phyloP scores from a whole-genome alignment of 257 asterid genomes.

The Nicotiana knightiana region DNA sequence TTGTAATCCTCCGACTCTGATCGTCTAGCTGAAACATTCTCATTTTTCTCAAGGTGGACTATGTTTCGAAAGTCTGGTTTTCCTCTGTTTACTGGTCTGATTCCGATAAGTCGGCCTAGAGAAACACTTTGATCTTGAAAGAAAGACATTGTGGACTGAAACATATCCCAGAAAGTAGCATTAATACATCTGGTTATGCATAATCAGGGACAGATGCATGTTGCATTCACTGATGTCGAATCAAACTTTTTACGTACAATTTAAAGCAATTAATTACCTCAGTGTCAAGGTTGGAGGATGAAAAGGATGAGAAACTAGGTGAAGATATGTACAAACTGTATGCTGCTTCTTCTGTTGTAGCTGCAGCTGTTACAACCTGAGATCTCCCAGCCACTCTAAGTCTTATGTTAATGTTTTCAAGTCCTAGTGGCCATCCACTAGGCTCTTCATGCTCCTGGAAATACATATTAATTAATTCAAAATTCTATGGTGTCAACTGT shows the following conservation, averaged over 20 bases:
- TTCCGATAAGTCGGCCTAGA: conserved; percentile 60
- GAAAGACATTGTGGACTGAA: conserved; percentile 66
- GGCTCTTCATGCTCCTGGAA: conserved; percentile 23
- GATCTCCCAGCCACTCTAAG: conserved; percentile 21
- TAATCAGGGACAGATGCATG: not conserved
- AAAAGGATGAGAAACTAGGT: conserved; percentile 46
- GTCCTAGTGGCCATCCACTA: conserved; percentile 74
- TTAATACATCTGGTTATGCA: not conserved
- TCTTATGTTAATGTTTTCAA: conserved; percentile 40
- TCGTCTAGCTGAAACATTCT: conserved; percentile 11
- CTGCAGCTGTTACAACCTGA: not conserved
- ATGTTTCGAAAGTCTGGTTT: conserved; percentile 12
- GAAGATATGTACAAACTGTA: conserved; percentile 13
- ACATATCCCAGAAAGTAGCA: not conserved
- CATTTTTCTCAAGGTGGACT: conserved; percentile 1
- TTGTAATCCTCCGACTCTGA: conserved; percentile 6
- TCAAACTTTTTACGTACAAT: not conserved
- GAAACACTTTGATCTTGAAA: conserved; percentile 56
- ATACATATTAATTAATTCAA: too few species aligned
- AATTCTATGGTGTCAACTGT: too few species aligned
- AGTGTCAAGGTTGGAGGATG: conserved; percentile 61
- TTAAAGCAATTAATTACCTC: conserved; percentile 24
- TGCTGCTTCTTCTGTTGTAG: conserved; percentile 1
- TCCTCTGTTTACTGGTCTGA: conserved; percentile 28
- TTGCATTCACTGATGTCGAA: not conserved